Evolutionary conservation across 495 filamentous ascomycete species (phyloP).

Genomic region (Penicillium antarcticum): DNA sequence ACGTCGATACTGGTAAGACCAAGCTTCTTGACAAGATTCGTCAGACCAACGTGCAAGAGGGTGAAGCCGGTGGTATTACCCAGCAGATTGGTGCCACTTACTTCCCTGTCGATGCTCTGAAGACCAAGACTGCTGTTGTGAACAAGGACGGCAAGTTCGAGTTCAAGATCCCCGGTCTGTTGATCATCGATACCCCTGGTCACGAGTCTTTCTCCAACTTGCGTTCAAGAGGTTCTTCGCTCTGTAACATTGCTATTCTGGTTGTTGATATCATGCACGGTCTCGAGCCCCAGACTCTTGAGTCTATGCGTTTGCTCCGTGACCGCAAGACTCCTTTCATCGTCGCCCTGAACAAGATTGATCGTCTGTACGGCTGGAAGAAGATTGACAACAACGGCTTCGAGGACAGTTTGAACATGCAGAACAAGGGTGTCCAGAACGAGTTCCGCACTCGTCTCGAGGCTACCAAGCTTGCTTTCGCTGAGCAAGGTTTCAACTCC

Average conservation of each 20-base stretch:
- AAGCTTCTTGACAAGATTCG: conserved; percentile 98
- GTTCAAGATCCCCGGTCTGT: conserved; percentile 95
- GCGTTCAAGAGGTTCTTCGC: conserved; percentile 89
- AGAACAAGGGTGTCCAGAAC: conserved; percentile 91
- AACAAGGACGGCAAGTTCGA: conserved; percentile 89
- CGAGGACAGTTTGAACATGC: conserved; percentile 81
- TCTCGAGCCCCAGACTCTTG: conserved; percentile 94
- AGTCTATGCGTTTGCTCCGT: conserved; percentile 91
- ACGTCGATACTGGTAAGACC: conserved; percentile 99
- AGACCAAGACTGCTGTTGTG: conserved; percentile 87
- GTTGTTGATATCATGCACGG: conserved; percentile 99
- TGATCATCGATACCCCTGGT: conserved; percentile 98
- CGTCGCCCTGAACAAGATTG: conserved; percentile 98
- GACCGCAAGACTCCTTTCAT: conserved; percentile 98
- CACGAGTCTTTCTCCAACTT: conserved; percentile 99
- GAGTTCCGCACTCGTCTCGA: conserved; percentile 91
- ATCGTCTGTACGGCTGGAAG: conserved; percentile 98
- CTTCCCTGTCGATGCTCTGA: conserved; percentile 93
- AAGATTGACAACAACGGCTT: conserved; percentile 98
- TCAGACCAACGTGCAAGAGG: conserved; percentile 98
- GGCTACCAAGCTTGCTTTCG: conserved; percentile 87
- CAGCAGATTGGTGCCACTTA: conserved; percentile 99
- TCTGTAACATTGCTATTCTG: conserved; percentile 99
- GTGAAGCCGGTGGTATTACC: conserved; percentile 99
- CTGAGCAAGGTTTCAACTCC: conserved; percentile 96